Base-by-base conservation (phyloP, 1,139 yeast species). In the Debaryomyces udenii region DNA sequence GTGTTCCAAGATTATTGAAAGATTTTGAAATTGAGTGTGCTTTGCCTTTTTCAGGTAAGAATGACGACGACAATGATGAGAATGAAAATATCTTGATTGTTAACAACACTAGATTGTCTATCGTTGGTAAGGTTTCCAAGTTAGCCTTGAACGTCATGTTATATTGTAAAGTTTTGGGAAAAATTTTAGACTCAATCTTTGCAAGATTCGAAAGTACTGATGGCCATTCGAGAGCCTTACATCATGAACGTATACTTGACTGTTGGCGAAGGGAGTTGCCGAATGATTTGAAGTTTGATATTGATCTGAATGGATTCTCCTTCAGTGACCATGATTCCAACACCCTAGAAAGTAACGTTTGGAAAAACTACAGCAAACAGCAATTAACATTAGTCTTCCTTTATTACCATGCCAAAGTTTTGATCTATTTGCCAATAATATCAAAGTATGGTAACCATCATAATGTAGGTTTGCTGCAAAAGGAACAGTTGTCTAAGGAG, bases 1-100 rank as follows among this genome's bases (percentile, higher is more conserved):
- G 97, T 35, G 88, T 88, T 22, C 96, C 96, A 4, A 68, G 96
- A 48, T 63, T 88, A 38, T 62, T 89, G 31, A 84, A 85, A 54
- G 96, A 87, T 58, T 79, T 80, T 53, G 95, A 87, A 57, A 81
- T 88, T 39, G 95, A 88, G 59, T 88, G 96, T 68, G 91, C 93
- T 1, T 64, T 86, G 55, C 96, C 96, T 1, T 78, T 85, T 36
- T 74, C 84, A 20, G 80, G 84, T 40, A 82, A 80, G 47, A 75
- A 52, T 36, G 68, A 62, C 43, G 63, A 74, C 40, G 67, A 70
- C 39, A 74, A 72, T 26, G 51, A 55, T 24, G 75, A 71, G 40
- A 76, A 78, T 48, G 80, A 76, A 35, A 80, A 76, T 48, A 72
- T 80, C 41, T 75, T 82, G 49, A 71, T 80, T 35, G 76, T 82